Evolutionary conservation across 2,329 filamentous ascomycete genomes (phyloP), one percentile per base, ranked within the genome.

Genomic region (Xylaria sp.): DNA sequence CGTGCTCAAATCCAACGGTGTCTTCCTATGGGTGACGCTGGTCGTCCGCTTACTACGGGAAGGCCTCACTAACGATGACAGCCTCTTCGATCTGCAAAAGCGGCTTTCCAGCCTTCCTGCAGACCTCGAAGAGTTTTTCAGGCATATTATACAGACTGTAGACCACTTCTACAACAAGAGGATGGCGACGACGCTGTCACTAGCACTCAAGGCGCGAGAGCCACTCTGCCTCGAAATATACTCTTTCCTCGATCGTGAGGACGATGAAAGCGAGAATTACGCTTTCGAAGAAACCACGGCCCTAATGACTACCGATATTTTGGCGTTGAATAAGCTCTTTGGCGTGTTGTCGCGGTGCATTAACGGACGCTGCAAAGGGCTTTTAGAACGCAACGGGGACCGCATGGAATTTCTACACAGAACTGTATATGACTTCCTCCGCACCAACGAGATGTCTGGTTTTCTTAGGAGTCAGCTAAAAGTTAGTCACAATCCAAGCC

Each of bases 361-460:
- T 23, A 58, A 58, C 11, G 55, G 55, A 31, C 55, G 43, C 21
- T 58, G 55, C 28, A 58, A 58, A 51, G 55, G 55, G 33, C 55
- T 58, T 35, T 40, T 58, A 37, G 55, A 58, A 43, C 55, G 55
- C 37, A 58, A 51, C 23, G 55, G 45, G 2, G 28, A 54, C 38
- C 47, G 40, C 38, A 47, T 62, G 38, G 38, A 40, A 40, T 40
- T 40, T 11, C 38, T 40, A 4, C 38, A 40, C 9, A 40, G 38
- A 19, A 40, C 38, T 4, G 38, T 40, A 15, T 40, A 40, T 17
- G 38, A 40, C 15, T 40, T 40, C 15, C 38, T 40, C 47, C 57
- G 40, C 47, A 60, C 57, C 38, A 19, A 38, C 14, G 49, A 46
- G 57, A 54, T 60, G 47, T 60, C 47, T 12, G 9, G 40, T 25